A percentile compares a stretch with the other conserved stretches of the same genome.
Evolutionary conservation across 192 early-diverging fungal genomes (phyloP).

Genomic region (Entomortierella lignicola): DNA sequence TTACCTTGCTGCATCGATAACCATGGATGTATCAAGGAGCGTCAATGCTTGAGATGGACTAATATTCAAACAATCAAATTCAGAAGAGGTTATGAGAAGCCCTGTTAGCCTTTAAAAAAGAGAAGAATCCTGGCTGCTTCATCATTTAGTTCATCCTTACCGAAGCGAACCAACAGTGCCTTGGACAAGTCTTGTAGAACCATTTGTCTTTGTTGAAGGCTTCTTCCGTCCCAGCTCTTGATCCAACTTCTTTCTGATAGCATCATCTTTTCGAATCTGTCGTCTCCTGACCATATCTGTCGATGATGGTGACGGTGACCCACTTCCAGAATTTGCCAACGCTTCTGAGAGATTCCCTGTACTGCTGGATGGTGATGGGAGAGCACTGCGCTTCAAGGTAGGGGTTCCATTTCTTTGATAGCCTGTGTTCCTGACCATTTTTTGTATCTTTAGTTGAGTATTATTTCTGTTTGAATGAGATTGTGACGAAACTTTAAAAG

Average conservation of each 20-base stretch:
- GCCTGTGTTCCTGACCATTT: conserved; percentile 33
- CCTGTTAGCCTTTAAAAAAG: too few relatives aligned
- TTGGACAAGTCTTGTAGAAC: conserved; percentile 33
- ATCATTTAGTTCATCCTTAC: conserved; percentile 54
- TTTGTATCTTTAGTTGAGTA: neutral
- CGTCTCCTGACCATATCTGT: conserved; percentile 36
- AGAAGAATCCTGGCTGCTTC: too few relatives aligned
- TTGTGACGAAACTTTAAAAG: neutral
- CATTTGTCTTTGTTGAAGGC: conserved; percentile 20
- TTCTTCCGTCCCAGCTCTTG: conserved; percentile 64
- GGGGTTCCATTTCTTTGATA: conserved; percentile 27
- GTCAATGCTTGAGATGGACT: conserved; percentile 47
- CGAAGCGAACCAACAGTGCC: conserved; percentile 58
- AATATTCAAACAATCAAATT: neutral
- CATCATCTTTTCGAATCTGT: conserved; percentile 59
- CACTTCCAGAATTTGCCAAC: neutral
- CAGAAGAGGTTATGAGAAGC: neutral
- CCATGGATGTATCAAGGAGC: conserved; percentile 35
- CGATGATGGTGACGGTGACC: neutral
- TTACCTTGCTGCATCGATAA: conserved; percentile 53
- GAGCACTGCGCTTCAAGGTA: conserved; percentile 13
- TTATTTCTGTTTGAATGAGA: neutral
- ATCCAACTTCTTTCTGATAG: conserved; percentile 78
- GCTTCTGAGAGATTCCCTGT: neutral
- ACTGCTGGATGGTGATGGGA: conserved; percentile 11